Evolutionary conservation across 2,329 filamentous ascomycete genomes (phyloP).

Genomic region (Arthroderma sp.): DNA sequence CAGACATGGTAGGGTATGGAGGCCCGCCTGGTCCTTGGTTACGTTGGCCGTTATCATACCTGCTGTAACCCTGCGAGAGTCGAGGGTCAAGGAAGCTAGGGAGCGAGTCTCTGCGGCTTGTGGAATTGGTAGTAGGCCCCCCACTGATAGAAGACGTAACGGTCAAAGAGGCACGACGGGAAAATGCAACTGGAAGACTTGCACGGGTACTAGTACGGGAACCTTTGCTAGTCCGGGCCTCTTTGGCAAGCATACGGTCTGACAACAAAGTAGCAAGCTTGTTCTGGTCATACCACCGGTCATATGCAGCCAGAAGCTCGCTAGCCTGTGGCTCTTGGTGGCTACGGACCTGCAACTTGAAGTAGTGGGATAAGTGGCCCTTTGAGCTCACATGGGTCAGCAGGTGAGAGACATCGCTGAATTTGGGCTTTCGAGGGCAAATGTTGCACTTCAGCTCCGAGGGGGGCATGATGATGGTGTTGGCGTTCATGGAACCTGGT

Average conservation of each 20-base stretch:
- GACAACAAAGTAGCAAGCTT: constrained; percentile 61
- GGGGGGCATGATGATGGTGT: constrained; percentile 11
- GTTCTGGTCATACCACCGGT: constrained; percentile 64
- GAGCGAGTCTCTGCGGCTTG: constrained; percentile 5
- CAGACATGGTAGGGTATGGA: not conserved
- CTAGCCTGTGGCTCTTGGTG: constrained; percentile 55
- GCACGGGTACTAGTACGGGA: constrained; percentile 9
- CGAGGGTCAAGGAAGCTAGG: constrained; percentile 14
- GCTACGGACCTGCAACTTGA: constrained; percentile 64
- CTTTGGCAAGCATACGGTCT: constrained; percentile 65
- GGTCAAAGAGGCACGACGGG: not conserved
- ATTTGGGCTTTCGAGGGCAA: constrained; percentile 65
- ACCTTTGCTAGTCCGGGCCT: constrained; percentile 47
- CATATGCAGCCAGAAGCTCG: constrained; percentile 53
- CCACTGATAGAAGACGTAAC: not conserved
- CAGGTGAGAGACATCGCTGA: constrained; percentile 83
- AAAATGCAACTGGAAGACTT: constrained; percentile 5
- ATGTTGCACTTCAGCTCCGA: constrained; percentile 70
- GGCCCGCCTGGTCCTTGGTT: not conserved
- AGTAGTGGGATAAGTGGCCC: constrained; percentile 74
- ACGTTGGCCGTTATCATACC: not conserved
- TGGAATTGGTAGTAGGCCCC: not conserved
- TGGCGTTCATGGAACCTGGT: not conserved
- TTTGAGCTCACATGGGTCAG: constrained; percentile 89
- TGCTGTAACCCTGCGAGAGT: constrained; percentile 12